These are phyloP conservation scores for Casuarina cunninghamiana DNA, from an alignment of 306 rosid genomes.

Conservation along the genomic window DNA sequence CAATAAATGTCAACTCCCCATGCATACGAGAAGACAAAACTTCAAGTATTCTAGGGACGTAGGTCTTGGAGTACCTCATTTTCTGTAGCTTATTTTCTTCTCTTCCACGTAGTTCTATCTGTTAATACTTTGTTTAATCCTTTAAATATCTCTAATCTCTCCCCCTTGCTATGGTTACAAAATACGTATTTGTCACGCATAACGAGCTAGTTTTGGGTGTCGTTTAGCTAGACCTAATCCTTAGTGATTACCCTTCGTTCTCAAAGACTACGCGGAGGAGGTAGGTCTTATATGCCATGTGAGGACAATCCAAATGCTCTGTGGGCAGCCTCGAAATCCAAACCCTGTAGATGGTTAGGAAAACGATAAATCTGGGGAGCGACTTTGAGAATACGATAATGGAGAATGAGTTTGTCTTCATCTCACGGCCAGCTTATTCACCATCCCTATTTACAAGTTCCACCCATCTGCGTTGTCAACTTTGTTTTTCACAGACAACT, in stretches of 20 bases:
- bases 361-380: constrained; percentile 37
- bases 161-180: constrained; percentile 12
- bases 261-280: constrained; percentile 15
- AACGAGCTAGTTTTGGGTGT: constrained; percentile 47
- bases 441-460: constrained; percentile 18
- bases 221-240: constrained; percentile 51
- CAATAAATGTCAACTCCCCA: constrained; percentile 38
- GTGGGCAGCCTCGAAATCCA: constrained; percentile 41
- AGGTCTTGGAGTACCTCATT: constrained; percentile 1
- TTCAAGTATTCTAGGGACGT: constrained; percentile 15
- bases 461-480: constrained; percentile 6
- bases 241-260: constrained; percentile 49
- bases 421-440: constrained; percentile 28
- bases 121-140: background rate
- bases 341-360: constrained; percentile 40
- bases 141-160: constrained; percentile 31
- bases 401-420: constrained; percentile 36
- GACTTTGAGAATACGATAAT: constrained; percentile 36
- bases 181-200: constrained; percentile 27
- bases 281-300: constrained; percentile 10
- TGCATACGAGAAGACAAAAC: constrained; percentile 39
- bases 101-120: constrained; percentile 3
- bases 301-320: constrained; percentile 46
- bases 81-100: background rate
- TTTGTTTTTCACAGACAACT: background rate